Base-by-base conservation (phyloP, 2,329 filamentous ascomycete genomes). In the Microdochium bolleyi region DNA sequence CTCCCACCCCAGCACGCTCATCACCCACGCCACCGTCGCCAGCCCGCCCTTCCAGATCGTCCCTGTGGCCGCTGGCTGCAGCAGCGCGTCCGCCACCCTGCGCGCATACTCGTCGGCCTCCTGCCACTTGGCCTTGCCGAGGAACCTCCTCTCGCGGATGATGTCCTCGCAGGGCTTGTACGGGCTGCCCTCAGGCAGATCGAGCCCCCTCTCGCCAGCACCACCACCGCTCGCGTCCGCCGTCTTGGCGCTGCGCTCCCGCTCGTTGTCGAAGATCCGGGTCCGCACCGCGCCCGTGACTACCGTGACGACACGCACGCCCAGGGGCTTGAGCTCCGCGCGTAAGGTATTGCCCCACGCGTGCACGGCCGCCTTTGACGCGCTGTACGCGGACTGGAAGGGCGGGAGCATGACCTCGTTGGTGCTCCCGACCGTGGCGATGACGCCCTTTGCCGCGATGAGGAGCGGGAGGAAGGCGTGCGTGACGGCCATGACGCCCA, bases 1-100 rank as follows among this genome's bases (percentile, higher is more conserved):
- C 16, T 63, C 63, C 62, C 64, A 67, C 1, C 63, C 63, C 3
- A 69, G 57, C 57, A 58, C 61, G 1, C 54, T 56, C 13, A 68
- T 16, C 24, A 67, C 46, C 57, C 62, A 65, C 2, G 61, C 62
- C 5, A 63, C 21, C 1, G 54, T 60, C 4, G 64, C 55, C 49
- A 62, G 14, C 3, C 65, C 58, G 2, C 63, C 66, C 3, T 56
- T 57, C 63, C 65, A 69, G 19, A 69, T 55, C 24, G 60, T 57
- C 10, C 55, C 51, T 49, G 55, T 61, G 11, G 61, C 61, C 13
- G 54, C 56, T 2, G 58, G 53, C 50, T 27, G 56, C 9, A 66
- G 51, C 44, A 68, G 55, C 8, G 68, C 63, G 1, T 51, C 50
- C 3, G 60, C 67, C 3, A 65, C 62, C 24, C 61, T 49, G 16